Percentiles rank a stretch among this genome's conserved stretches.
Evolutionary conservation across 1,284 basidiomycete species (phyloP).

Genomic region (Pulveroboletus ridleyi): DNA sequence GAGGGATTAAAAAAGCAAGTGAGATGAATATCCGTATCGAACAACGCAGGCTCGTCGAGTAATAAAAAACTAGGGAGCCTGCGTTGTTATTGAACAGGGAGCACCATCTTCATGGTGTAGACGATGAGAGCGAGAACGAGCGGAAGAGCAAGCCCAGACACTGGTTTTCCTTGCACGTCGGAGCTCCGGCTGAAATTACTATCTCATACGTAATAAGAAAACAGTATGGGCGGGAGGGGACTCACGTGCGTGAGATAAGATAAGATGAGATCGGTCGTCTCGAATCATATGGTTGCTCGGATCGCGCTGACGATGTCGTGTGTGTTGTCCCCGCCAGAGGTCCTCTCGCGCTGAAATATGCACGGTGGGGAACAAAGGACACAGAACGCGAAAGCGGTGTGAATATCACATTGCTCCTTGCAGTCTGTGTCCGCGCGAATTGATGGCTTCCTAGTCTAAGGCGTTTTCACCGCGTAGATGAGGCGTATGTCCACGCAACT

Average conservation of each 20-base stretch:
- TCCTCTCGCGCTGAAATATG: too few species aligned
- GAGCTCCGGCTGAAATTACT: constrained; percentile 16
- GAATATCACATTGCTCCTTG: too few species aligned
- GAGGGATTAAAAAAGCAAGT: constrained; percentile 8
- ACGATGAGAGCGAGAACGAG: constrained; percentile 13
- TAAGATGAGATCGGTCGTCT: constrained; percentile 15
- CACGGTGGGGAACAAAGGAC: too few species aligned
- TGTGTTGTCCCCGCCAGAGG: too few species aligned
- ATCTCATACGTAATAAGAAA: constrained; percentile 5
- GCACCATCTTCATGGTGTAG: constrained; percentile 39
- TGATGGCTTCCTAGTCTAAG: too few species aligned
- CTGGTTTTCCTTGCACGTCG: constrained; percentile 20
- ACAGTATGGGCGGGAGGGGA: neutral
- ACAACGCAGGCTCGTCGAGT: constrained; percentile 28
- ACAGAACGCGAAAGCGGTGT: too few species aligned
- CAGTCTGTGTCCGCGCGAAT: too few species aligned
- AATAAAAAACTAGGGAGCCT: constrained; percentile 24
- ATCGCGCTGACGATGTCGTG: too few species aligned
- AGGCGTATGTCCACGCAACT: too few species aligned
- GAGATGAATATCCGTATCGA: neutral
- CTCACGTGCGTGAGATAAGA: constrained; percentile 30
- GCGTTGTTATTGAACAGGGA: constrained; percentile 41
- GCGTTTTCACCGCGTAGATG: too few species aligned
- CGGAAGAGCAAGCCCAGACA: neutral
- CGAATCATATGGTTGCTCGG: constrained; percentile 1